Percentiles rank a stretch among this genome's conserved stretches.
phyloP scores from a whole-genome alignment of 257 asterid genomes.

The Euphrasia confusa region DNA sequence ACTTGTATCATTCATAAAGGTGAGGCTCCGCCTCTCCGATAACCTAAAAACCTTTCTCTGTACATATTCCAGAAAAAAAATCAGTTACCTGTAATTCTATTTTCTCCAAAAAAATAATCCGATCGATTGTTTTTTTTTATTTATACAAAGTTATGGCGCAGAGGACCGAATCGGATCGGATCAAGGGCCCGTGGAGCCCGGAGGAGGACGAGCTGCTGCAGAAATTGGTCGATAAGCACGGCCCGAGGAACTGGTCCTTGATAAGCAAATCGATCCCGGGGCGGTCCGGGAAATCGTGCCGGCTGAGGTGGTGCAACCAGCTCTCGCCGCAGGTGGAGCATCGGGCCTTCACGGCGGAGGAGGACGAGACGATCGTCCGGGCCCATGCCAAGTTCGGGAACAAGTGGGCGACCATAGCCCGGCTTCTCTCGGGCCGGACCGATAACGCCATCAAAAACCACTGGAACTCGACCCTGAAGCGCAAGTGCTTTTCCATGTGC shows the following conservation, averaged over 20 bases:
- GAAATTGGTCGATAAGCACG: slow-evolving; percentile 57
- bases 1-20: slow-evolving; percentile 30
- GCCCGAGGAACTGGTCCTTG: slow-evolving; percentile 76
- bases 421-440: slow-evolving; percentile 66
- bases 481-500: slow-evolving; percentile 63
- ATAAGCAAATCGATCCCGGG: slow-evolving; percentile 74
- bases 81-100: too few relatives aligned
- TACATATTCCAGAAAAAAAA: slow-evolving; percentile 7
- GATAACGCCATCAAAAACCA: slow-evolving; percentile 82
- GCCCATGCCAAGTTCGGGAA: slow-evolving; percentile 76
- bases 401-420: slow-evolving; percentile 78
- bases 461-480: slow-evolving; percentile 85
- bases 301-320: slow-evolving; percentile 87
- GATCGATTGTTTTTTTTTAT: background rate
- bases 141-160: slow-evolving; percentile 33
- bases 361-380: slow-evolving; percentile 51
- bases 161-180: slow-evolving; percentile 54
- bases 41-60: slow-evolving; percentile 6
- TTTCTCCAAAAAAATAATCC: background rate
- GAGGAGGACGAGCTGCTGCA: slow-evolving; percentile 68
- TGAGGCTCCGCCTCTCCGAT: slow-evolving; percentile 59
- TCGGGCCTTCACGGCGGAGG: slow-evolving; percentile 57
- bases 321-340: slow-evolving; percentile 84
- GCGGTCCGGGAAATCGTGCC: slow-evolving; percentile 73
- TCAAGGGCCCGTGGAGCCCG: slow-evolving; percentile 88